Evolutionary conservation across 2,329 filamentous ascomycete species (phyloP), one percentile per base, ranked within the genome.

Genomic region (Penicillium expansum): DNA sequence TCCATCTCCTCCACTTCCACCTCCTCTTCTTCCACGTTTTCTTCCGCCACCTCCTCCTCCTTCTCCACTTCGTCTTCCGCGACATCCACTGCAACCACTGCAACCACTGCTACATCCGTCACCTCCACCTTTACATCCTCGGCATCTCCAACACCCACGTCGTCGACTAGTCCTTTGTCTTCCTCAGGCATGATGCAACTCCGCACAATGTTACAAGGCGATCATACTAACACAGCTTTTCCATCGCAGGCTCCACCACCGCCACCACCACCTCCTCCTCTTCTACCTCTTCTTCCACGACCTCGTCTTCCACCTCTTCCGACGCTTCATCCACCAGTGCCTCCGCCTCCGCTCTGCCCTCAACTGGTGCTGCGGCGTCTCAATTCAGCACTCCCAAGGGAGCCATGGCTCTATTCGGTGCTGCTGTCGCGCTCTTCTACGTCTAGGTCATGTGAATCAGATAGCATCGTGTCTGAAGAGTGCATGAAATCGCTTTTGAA

Each of bases 161-260:
- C 48, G 24, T 57, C 50, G 18, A 54, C 55, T 18, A 54, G 38
- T 38, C 16, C 50, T 48, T 44, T 30, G 29, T 56, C 49, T 44
- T 44, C 42, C 30, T 57, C 50, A 57, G 55, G 55, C 55, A 57
- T 53, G 54, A 56, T 48, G 43, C 50, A 54, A 33, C 55, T 48
- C 43, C 55, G 8, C 30, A 39, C 14, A 39, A 44, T 48, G 2
- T 20, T 54, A 30, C 13, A 44, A 47, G n/a, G 22, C 5, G 2
- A 32, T 14, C 11, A 48, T 57, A 57, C 55, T 53, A 39, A 53
- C 16, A 39, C 9, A 11, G 2, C 4, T 10, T 42, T 39, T 22
- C 32, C 32, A 48, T 32, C 27, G 9, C 33, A 53, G 51, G 5
- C 42, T 39, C 50, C 11, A 45, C 41, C 30, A 45, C 39, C 14